These are phyloP conservation scores for Dactylellina parvicollis DNA, from an alignment of 2,329 filamentous ascomycete species.

Conservation along the genomic window DNA sequence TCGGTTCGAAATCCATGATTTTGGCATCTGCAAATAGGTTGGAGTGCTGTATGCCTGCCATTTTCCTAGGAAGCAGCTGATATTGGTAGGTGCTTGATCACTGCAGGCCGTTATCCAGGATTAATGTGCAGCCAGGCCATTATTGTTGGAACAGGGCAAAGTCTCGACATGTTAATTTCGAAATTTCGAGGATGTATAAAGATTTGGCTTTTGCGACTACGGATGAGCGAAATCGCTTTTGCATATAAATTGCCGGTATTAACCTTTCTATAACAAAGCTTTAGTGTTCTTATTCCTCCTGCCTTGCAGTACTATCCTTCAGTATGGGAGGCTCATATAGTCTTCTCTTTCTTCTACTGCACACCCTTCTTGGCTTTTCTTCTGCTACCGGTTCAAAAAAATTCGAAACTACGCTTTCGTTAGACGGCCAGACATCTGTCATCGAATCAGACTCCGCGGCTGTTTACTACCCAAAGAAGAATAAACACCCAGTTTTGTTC, in stretches of 20 bases:
- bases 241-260: neutral
- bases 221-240: neutral
- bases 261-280: neutral
- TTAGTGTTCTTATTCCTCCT: neutral
- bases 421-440: conserved; percentile 57
- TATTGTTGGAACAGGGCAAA: neutral
- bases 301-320: neutral
- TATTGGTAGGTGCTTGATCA: conserved; percentile 7
- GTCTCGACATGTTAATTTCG: too few relatives aligned
- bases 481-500: conserved; percentile 58
- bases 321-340: conserved; percentile 5
- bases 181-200: conserved; percentile 4
- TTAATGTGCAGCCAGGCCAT: neutral
- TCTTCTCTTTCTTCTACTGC: neutral
- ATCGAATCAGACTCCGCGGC: conserved; percentile 63
- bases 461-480: conserved; percentile 61
- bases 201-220: neutral
- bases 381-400: conserved; percentile 1
- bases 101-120: neutral
- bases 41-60: neutral
- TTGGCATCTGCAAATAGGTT: conserved; percentile 11
- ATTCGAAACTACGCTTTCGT: conserved; percentile 12
- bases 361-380: neutral
- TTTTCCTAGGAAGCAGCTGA: neutral
- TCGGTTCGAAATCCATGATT: conserved; percentile 24